Base-by-base conservation (phyloP, 2,329 filamentous ascomycete genomes). In the Penicillium sp. region DNA sequence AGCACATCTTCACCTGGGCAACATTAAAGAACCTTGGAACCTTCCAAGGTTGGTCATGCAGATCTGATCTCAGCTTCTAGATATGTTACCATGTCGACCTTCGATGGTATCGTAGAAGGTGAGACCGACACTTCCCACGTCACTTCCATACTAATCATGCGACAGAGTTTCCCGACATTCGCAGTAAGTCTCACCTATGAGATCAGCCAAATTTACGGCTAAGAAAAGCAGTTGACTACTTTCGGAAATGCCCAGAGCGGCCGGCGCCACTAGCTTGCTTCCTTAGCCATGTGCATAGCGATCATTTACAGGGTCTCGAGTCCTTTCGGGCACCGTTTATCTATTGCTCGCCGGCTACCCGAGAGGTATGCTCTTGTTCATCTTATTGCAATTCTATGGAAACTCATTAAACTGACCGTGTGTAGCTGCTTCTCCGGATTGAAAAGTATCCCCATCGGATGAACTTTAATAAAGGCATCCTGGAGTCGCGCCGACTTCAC, bases 271-370 rank as follows among this genome's bases (percentile, higher is more conserved):
- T 94, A 55, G 92, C 90, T 17, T 94, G 89, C 72, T 96, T 97
- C 70, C 81, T 97, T 27, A 95, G 90, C 73, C 93, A 97, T 82
- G 86, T 95, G 2, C 93, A 97, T 71, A 95, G 89, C 62, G 93
- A 97, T 67, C 93, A 97, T 74, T 82, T 97, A 1, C 82, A 83
- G 37, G 93, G 93, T 0, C 81, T 97, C 1, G 91, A 96, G 66
- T 84, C 82, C 13, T 81, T 93, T 54, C 84, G 86, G 46, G 86
- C 89, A 29, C 89, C 91, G 0, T 96, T 96, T 68, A 85, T 97
- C 21, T 97, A 96, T 74, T 97, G 92, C 76, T 96, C 93, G 1
- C 82, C 89, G 0, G 89, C 90, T 0, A 97, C 93, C 0, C 84
- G 85, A 62, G 88, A 92, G 73, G 86, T 81, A 69, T 46, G 61